A percentile compares a stretch with the other conserved stretches of the same genome.
phyloP scores from a whole-genome alignment of 2,329 filamentous ascomycete species.

The Tolypocladium album region DNA sequence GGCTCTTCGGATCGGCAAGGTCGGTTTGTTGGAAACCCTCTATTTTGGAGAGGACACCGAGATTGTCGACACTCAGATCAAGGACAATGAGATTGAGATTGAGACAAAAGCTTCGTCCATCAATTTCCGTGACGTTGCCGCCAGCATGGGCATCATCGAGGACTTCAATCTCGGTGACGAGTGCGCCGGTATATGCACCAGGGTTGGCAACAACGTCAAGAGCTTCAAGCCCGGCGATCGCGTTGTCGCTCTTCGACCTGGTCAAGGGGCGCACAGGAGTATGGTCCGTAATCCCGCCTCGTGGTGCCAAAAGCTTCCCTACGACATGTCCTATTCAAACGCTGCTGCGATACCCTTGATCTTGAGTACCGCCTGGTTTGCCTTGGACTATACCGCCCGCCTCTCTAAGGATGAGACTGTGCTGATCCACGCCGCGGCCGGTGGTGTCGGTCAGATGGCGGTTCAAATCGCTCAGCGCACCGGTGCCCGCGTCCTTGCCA shows the following conservation, averaged over 20 bases:
- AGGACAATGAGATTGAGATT: background rate
- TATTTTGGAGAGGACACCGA: background rate
- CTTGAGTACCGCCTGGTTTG: constrained; percentile 15
- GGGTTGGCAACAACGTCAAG: background rate
- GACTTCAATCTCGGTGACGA: background rate
- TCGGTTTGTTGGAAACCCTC: background rate
- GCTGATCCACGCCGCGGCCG: constrained; percentile 25
- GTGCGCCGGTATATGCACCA: background rate
- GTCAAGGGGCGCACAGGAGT: background rate
- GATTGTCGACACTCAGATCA: background rate
- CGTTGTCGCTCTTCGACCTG: background rate
- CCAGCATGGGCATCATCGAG: background rate
- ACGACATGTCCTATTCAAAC: constrained; percentile 1
- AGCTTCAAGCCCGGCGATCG: background rate
- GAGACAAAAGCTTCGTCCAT: background rate
- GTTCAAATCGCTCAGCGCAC: constrained; percentile 21
- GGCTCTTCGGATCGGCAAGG: background rate
- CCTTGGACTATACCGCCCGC: constrained; percentile 13
- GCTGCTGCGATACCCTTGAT: constrained; percentile 15
- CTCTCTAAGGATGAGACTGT: constrained; percentile 14
- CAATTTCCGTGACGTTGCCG: background rate
- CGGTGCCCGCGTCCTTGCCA: constrained; percentile 26
- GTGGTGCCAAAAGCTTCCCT: background rate
- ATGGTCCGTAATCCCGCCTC: background rate
- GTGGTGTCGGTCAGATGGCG: constrained; percentile 25